Base-by-base conservation (phyloP, 2,329 filamentous ascomycete species). In the Daldinia sp. region DNA sequence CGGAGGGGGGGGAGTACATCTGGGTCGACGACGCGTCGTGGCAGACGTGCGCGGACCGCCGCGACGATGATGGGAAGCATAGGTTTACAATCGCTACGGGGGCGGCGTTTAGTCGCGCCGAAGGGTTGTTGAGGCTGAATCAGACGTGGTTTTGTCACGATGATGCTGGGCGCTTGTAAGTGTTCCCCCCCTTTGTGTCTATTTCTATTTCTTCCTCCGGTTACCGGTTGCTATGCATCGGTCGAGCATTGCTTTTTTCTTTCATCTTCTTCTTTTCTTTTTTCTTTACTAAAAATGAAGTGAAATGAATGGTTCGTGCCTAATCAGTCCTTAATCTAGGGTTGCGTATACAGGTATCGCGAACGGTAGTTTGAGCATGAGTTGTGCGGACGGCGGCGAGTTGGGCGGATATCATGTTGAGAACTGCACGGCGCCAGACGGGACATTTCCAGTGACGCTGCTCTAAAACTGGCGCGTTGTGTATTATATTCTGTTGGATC, bases 131-230 rank as follows among this genome's bases (percentile, higher is more conserved):
- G 35, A 39, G 13, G 35, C 61, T 74, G 1, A 74, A 74, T 12
- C 71, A 75, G 69, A 75, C 72, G n/a, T 75, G 72, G 69, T 74
- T 75, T 30, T 73, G 72, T 26, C 71, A 73, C 26, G 74, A 75
- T 33, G 70, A 76, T 1, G 67, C 4, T 0, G 70, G 63, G n/a
- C 65, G 70, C 7, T 56, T 76, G 73, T 74, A 23, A 69, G 70
- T 73, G 13, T 41, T 12, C 33, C 48, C 10, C 23, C 35, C 18
- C 5, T 1, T 23, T 23, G 20, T 23, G 1, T 23, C 20, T 23
- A 23, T 23, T 2, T 23, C 20, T 35, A 35, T 9, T 9, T 35
- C 7, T 35, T 35, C 33, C 33, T 35, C 30, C 30, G 7, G 30
- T 5, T 33, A 33, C 30, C 30, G 2, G 30, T 9, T 9, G 33